Evolutionary conservation across 164 flowering plant genomes (phyloP).

Genomic region (Kingdonia uniflora): DNA sequence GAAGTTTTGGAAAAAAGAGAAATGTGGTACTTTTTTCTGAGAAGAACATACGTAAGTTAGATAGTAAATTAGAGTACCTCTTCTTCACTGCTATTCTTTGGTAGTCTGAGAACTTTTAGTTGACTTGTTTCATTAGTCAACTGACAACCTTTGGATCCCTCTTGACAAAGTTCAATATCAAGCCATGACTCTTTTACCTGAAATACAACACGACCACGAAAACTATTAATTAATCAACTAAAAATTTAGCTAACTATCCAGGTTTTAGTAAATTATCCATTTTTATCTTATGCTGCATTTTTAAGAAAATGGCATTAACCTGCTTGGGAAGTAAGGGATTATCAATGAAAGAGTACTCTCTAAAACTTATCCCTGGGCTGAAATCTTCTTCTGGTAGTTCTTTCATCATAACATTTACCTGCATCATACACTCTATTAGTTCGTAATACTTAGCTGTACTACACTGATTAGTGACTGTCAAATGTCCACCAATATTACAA

Average conservation of each 20-base stretch:
- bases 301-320: not conserved
- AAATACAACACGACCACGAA: conserved; percentile 7
- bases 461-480: too few relatives aligned
- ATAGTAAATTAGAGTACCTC: conserved; percentile 42
- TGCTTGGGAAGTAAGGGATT: too few relatives aligned
- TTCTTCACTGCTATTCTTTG: conserved; percentile 77
- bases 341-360: too few relatives aligned
- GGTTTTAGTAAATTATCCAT: too few relatives aligned
- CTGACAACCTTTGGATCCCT: conserved; percentile 43
- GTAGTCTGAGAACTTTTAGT: conserved; percentile 50
- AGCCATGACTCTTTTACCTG: conserved; percentile 94
- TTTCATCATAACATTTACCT: too few relatives aligned
- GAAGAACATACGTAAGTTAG: too few relatives aligned
- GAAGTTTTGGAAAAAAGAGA: too few relatives aligned
- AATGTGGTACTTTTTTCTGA: too few relatives aligned
- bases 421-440: conserved; percentile 14
- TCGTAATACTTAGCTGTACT: not conserved
- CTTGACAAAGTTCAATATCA: conserved; percentile 78
- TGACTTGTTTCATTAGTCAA: conserved; percentile 37
- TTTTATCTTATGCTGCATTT: too few relatives aligned
- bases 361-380: conserved; percentile 57
- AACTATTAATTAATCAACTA: too few relatives aligned
- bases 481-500: too few relatives aligned
- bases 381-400: conserved; percentile 55
- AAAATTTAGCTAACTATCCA: too few relatives aligned